Base-by-base conservation (phyloP, 140 eudicot genomes). In the Senecio squalidus region DNA sequence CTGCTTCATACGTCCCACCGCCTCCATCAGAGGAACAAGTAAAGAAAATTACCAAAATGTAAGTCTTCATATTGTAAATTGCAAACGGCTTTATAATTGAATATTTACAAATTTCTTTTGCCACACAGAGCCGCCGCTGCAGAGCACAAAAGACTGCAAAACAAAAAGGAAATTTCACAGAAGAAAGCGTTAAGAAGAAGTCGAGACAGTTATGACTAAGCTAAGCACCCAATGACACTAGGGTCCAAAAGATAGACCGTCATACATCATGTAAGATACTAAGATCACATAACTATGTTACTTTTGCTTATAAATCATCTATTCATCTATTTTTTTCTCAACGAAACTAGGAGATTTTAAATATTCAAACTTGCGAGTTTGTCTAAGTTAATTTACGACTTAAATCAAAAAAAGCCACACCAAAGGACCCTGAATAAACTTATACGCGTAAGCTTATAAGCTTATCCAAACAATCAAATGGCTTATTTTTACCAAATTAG, bases 1-100 rank as follows among this genome's bases (percentile, higher is more conserved):
- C 94, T 75, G 96, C 98, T 72, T 80, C 96, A 6, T 91, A 91
- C 47, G 95, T 84, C 55, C 95, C 98, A 30, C 94, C 93, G 15
- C 98, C 96, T 50, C 98, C 95, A 59, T 78, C 98, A 46, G 81
- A 83, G 76, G 96, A 86, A 80, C 86, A 78, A 48, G 63, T 68
- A n/a, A 86, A 84, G 74, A 86, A 79, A 75, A 86, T 91, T 16
- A 74, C 66, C 65, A 74, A 76, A 75, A 50, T 91, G 98, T 84
- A 86, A 72, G 83, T 43, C 69, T 14, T 16, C 20, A 9, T 16
- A 2, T 6, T n/a, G 48, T 33, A 55, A 49, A 7, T 46, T 25
- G 30, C 30, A 43, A 29, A 29, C 23, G 20, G 9, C 1, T 28
- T 30, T 1, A 24, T 21, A 14, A 23, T 27, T 7, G 6, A 17